Evolutionary conservation across 345 rosid genomes (phyloP), one percentile per base, ranked within the genome.

Genomic region (Toxicodendron radicans): DNA sequence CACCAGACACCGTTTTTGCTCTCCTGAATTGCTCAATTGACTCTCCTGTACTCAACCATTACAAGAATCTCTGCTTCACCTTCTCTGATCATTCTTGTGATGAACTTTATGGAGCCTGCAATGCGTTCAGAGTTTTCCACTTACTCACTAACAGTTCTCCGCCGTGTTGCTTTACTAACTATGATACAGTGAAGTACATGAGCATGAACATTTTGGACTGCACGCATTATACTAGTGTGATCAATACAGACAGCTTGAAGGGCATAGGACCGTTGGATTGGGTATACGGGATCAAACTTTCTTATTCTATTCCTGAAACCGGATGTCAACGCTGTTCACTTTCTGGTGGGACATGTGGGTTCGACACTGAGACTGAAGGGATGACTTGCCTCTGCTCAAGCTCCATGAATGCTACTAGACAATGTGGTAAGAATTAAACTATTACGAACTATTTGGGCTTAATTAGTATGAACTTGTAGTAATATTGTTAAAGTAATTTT

Each of bases 201-300:
- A 90, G 81, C 83, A 85, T 95, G 94, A 90, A 89, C 73, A 91
- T 95, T 7, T 73, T 95, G 88, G 99, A 95, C 70, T 92, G 99
- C 68, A 77, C 93, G 16, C 98, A 92, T 78, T 95, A 91, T 77
- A 83, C 92, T 1, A 88, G 89, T 16, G 79, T 92, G 60, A 72
- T 89, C 32, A 85, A 86, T 57, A 66, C 75, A 1, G 93, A 91
- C 10, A 73, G 66, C 21, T 77, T 92, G 84, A 85, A 74, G 70
- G 90, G 87, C 14, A 69, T 85, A 24, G 86, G 80, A 3, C 97
- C 99, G 2, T 12, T 77, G 73, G 99, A 92, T 79, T 95, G 99
- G 99, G 85, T 85, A 10, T 95, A 92, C 14, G 97, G 97, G n/a
- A 86, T 95, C 21, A 86, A 88, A 64, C 79, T 95, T 64, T 85